Evolutionary conservation across 2,329 filamentous ascomycete genomes (phyloP).

Genomic region (Pseudogymnoascus sp.): DNA sequence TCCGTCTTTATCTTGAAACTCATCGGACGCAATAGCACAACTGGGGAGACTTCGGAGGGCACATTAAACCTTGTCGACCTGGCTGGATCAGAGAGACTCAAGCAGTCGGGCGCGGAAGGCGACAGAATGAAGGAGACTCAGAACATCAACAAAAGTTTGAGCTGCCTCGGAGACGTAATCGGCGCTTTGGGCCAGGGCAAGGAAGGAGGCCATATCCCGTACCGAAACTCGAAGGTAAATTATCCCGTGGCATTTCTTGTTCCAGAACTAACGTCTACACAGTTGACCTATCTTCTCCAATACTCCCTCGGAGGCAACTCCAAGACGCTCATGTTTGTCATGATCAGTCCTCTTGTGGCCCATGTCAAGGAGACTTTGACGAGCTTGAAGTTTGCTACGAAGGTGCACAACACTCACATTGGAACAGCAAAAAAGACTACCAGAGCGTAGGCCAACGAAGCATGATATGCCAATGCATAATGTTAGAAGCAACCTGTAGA

Average conservation of each 20-base stretch:
- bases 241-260: not conserved
- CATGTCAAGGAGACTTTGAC: conserved; percentile 91
- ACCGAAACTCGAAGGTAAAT: conserved; percentile 82
- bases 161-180: conserved; percentile 89
- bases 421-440: conserved; percentile 75
- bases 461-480: not conserved
- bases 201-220: conserved; percentile 73
- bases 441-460: conserved; percentile 36
- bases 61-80: conserved; percentile 94
- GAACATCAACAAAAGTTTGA: conserved; percentile 92
- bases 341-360: conserved; percentile 86
- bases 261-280: conserved; percentile 17
- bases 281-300: conserved; percentile 89
- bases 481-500: conserved; percentile 2
- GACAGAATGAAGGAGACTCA: conserved; percentile 89
- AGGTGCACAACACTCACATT: conserved; percentile 88
- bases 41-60: conserved; percentile 79
- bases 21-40: conserved; percentile 58
- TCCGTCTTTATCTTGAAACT: conserved; percentile 91
- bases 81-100: conserved; percentile 84
- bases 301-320: conserved; percentile 91
- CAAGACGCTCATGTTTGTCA: conserved; percentile 98
- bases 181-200: conserved; percentile 80
- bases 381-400: conserved; percentile 91
- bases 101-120: conserved; percentile 78